These are phyloP conservation scores for Ogataea pini DNA, from an alignment of 805 yeast species.

Conservation along the genomic window DNA sequence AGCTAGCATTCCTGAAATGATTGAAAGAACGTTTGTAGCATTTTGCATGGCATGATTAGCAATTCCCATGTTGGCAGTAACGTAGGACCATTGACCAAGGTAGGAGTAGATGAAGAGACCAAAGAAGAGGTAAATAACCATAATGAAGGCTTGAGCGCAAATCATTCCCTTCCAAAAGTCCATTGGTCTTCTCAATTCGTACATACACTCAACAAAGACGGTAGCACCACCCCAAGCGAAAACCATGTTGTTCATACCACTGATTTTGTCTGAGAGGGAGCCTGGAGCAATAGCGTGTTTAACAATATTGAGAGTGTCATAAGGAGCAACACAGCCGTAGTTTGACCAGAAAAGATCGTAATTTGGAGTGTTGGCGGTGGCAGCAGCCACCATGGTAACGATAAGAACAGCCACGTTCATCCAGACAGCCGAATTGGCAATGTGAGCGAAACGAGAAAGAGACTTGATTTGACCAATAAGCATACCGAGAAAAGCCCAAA, in stretches of 20 bases:
- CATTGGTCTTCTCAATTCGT: conserved; percentile 48
- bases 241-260: conserved; percentile 46
- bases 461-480: conserved; percentile 45
- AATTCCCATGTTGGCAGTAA: conserved; percentile 48
- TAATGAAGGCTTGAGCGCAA: conserved; percentile 43
- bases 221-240: conserved; percentile 53
- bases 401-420: conserved; percentile 46
- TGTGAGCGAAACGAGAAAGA: conserved; percentile 40
- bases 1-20: conserved; percentile 46
- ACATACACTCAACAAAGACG: conserved; percentile 47
- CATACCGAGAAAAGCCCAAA: conserved; percentile 47
- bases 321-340: conserved; percentile 26
- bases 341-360: conserved; percentile 25
- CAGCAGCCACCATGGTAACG: conserved; percentile 44
- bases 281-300: conserved; percentile 29
- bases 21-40: conserved; percentile 41
- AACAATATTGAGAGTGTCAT: conserved; percentile 14
- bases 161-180: conserved; percentile 51
- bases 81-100: conserved; percentile 46
- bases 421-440: conserved; percentile 49
- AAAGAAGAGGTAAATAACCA: conserved; percentile 41
- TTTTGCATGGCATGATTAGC: conserved; percentile 41
- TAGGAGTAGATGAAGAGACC: conserved; percentile 46
- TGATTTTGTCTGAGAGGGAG: conserved; percentile 30
- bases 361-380: conserved; percentile 37